A percentile compares a stretch with the other conserved stretches of the same genome.
Evolutionary conservation across 495 filamentous ascomycete species (phyloP).

Genomic region (Lophiotrema nucula): DNA sequence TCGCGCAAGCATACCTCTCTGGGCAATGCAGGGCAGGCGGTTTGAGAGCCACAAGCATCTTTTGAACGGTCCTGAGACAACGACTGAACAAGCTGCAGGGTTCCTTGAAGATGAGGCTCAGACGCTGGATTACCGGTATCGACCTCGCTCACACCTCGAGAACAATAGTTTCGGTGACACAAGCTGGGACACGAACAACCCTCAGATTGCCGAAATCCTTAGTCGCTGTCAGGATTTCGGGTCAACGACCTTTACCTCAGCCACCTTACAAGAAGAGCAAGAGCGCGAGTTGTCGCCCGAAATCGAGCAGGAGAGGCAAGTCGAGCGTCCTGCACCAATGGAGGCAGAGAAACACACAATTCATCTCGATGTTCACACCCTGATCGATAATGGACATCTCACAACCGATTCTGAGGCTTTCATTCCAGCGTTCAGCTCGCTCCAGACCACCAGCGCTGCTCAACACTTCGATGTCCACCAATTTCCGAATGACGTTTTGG

Average conservation of each 20-base stretch:
- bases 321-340: slow-evolving; percentile 48
- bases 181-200: slow-evolving; percentile 7
- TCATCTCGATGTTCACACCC: slow-evolving; percentile 47
- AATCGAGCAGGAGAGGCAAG: slow-evolving; percentile 57
- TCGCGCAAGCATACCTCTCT: slow-evolving; percentile 53
- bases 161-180: not conserved
- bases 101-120: slow-evolving; percentile 54
- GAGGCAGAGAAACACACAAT: slow-evolving; percentile 45
- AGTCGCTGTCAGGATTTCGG: slow-evolving; percentile 49
- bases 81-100: slow-evolving; percentile 38
- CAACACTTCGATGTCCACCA: slow-evolving; percentile 34
- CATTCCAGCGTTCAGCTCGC: slow-evolving; percentile 48
- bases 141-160: slow-evolving; percentile 4
- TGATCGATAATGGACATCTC: slow-evolving; percentile 41
- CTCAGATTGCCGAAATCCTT: slow-evolving; percentile 38
- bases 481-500: slow-evolving; percentile 49
- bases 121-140: slow-evolving; percentile 47
- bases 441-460: slow-evolving; percentile 46
- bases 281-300: slow-evolving; percentile 68
- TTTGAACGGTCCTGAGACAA: slow-evolving; percentile 5
- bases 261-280: slow-evolving; percentile 63
- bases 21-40: slow-evolving; percentile 60
- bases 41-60: slow-evolving; percentile 27
- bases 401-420: slow-evolving; percentile 37
- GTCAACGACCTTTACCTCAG: slow-evolving; percentile 37